phyloP scores from a whole-genome alignment of 768 basidiomycete genomes.

The Glaciozyma antarctica region DNA sequence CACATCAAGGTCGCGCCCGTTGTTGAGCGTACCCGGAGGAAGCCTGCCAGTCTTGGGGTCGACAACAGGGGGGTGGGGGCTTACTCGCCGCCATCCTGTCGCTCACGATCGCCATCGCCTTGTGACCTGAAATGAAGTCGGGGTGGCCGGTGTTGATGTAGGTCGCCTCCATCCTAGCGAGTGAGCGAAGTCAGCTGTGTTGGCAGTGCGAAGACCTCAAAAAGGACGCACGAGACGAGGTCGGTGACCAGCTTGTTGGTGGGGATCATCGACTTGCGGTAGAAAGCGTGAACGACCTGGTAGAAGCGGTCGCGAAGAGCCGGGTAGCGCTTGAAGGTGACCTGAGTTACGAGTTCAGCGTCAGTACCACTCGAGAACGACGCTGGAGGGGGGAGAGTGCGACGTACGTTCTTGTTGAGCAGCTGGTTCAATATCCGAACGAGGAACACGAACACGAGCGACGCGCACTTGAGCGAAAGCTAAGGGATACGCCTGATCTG shows the following conservation, averaged over 20 bases:
- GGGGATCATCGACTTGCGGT: slow-evolving; percentile 85
- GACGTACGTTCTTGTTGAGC: slow-evolving; percentile 69
- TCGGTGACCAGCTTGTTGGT: slow-evolving; percentile 91
- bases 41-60: slow-evolving; percentile 67
- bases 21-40: slow-evolving; percentile 62
- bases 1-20: slow-evolving; percentile 87
- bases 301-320: slow-evolving; percentile 96
- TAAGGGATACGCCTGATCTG: slow-evolving; percentile 97
- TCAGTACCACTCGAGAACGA: slow-evolving; percentile 3
- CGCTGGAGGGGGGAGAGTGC: neutral
- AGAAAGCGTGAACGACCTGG: slow-evolving; percentile 88
- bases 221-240: slow-evolving; percentile 65
- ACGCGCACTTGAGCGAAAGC: slow-evolving; percentile 83
- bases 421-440: slow-evolving; percentile 91
- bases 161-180: slow-evolving; percentile 86
- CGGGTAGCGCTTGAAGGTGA: slow-evolving; percentile 92
- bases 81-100: slow-evolving; percentile 77
- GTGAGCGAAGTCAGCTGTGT: neutral
- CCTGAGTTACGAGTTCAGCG: slow-evolving; percentile 45
- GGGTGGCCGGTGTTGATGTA: slow-evolving; percentile 99
- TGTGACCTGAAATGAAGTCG: slow-evolving; percentile 94
- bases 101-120: slow-evolving; percentile 78
- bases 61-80: slow-evolving; percentile 46
- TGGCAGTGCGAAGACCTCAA: neutral
- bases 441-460: slow-evolving; percentile 91